Conservation (phyloP, 2,329 filamentous ascomycete genomes). For the Pleurostoma richardsiae region DNA sequence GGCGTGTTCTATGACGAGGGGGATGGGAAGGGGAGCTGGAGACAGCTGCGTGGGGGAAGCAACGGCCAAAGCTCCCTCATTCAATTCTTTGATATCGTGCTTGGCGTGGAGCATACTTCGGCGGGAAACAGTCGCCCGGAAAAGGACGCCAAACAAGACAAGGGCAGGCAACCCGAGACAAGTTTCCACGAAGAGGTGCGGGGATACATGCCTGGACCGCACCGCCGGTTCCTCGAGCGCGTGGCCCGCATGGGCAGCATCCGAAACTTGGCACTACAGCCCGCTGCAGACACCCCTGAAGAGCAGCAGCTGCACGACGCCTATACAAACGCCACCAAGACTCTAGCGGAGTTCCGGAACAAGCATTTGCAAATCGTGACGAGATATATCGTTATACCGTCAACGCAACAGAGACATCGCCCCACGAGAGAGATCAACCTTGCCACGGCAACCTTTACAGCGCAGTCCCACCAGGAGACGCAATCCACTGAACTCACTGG, state of each 20-base stretch:
- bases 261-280: slow-evolving; percentile 57
- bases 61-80: slow-evolving; percentile 92
- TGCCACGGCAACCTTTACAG: slow-evolving; percentile 5
- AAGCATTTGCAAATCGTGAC: slow-evolving; percentile 88
- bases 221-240: slow-evolving; percentile 72
- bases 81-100: slow-evolving; percentile 84
- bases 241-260: slow-evolving; percentile 69
- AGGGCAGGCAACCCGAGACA: slow-evolving; percentile 8
- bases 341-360: slow-evolving; percentile 71
- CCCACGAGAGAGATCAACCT: slow-evolving; percentile 21
- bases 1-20: slow-evolving; percentile 83
- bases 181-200: slow-evolving; percentile 65
- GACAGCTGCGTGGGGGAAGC: slow-evolving; percentile 80
- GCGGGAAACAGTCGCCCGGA: slow-evolving; percentile 26
- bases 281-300: slow-evolving; percentile 45
- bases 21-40: slow-evolving; percentile 60
- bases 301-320: slow-evolving; percentile 34
- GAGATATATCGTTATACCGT: slow-evolving; percentile 83
- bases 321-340: slow-evolving; percentile 70
- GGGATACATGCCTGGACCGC: slow-evolving; percentile 83
- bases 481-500: slow-evolving; percentile 60
- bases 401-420: slow-evolving; percentile 32
- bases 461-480: slow-evolving; percentile 9
- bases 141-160: slow-evolving; percentile 9
- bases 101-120: slow-evolving; percentile 71